Conservation (phyloP, 1,139 yeast species). For the Hansenula lynferdii region DNA sequence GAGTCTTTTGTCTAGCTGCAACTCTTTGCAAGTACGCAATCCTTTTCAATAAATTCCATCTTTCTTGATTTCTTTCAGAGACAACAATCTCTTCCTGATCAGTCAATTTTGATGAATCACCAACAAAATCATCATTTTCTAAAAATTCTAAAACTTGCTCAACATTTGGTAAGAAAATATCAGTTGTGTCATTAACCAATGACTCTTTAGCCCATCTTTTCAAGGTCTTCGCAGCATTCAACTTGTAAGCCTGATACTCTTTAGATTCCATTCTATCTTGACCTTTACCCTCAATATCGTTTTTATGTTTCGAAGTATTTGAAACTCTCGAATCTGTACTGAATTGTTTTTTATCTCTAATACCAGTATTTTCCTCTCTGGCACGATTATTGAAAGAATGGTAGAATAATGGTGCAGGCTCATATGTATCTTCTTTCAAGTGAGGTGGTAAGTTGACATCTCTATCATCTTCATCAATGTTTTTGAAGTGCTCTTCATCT, state of each 20-base stretch:
- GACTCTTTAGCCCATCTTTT: slow-evolving; percentile 49
- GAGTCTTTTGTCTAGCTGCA: slow-evolving; percentile 22
- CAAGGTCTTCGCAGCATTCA: slow-evolving; percentile 49
- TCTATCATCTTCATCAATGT: slow-evolving; percentile 25
- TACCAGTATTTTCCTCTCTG: slow-evolving; percentile 81
- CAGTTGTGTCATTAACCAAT: slow-evolving; percentile 35
- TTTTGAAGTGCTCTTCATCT: slow-evolving; percentile 8
- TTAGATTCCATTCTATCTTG: slow-evolving; percentile 51
- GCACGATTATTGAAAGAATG: slow-evolving; percentile 83
- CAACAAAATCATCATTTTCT: slow-evolving; percentile 37
- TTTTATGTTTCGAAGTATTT: slow-evolving; percentile 54
- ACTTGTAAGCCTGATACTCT: slow-evolving; percentile 38
- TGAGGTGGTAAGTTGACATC: slow-evolving; percentile 26
- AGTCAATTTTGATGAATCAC: slow-evolving; percentile 23
- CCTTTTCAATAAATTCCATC: slow-evolving; percentile 68
- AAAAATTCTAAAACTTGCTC: slow-evolving; percentile 54
- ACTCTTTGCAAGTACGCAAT: slow-evolving; percentile 55
- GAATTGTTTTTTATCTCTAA: slow-evolving; percentile 75
- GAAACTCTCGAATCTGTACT: slow-evolving; percentile 81
- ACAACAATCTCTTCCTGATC: slow-evolving; percentile 39
- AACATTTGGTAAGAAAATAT: slow-evolving; percentile 49
- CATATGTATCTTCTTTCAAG: slow-evolving; percentile 15
- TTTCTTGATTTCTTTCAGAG: slow-evolving; percentile 46
- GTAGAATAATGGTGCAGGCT: slow-evolving; percentile 30
- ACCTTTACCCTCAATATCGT: slow-evolving; percentile 78